Evolutionary conservation across 345 rosid species (phyloP), one percentile per base, ranked within the genome.

Genomic region (Camelina sativa): DNA sequence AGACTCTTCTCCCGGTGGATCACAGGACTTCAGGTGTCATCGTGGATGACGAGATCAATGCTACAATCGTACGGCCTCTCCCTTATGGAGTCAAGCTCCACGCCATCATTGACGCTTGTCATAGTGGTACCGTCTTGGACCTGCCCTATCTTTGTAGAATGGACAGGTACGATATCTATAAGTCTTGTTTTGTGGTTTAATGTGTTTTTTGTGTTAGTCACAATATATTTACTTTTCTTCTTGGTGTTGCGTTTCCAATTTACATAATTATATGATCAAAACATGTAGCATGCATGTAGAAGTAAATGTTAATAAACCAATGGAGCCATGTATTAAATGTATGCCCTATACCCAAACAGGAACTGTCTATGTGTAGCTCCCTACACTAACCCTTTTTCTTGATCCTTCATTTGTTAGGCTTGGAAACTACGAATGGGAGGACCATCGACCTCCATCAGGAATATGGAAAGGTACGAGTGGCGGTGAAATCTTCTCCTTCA

Each of bases 391-490:
- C 30, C 22, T 30, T 56, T 16, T 32, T 37, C 32, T 12, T 55
- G 43, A 13, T 47, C 3, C 8, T 44, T 44, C 2, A 16, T 54
- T 11, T 43, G 25, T n/a, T 59, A 91, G 98, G 74, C 53, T 19
- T 1, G 94, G 94, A 73, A 81, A 46, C 11, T 88, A 85, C 70
- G 60, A 40, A 0, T 94, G 98, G 98, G 97, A 87, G 79, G 96
- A 94, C 69, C 96, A 91, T 59, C 85, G 89, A 25, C 94, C 98
- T 23, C 84, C 79, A 65, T 76, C 92, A 6, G 98, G 97, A 22
- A 76, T 46, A 43, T 85, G 96, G 96, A 94, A 91, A 84, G 97
- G 97, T 44, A 91, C 97, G 28, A 88, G 83, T 54, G 98, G 98
- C 15, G 97, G 98, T 17, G 96, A 91, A 65, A 96, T 83, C 48